These are phyloP conservation scores for Metschnikowia vanudenii DNA, from an alignment of 805 yeast species.

Conservation along the genomic window DNA sequence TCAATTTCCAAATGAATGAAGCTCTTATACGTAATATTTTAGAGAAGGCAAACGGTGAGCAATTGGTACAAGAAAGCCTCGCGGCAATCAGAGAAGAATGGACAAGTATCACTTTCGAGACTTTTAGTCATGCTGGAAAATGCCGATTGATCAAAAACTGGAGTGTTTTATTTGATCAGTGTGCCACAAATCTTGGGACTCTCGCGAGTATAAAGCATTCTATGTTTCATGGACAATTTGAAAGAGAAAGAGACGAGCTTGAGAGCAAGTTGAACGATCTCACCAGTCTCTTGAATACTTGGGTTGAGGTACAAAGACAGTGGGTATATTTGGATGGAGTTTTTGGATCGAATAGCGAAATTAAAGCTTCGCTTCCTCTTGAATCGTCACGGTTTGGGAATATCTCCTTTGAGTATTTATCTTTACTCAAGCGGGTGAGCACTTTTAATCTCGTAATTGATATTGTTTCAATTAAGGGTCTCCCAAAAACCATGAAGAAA, in stretches of 20 bases:
- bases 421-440: conserved; percentile 48
- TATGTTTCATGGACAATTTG: conserved; percentile 56
- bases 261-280: conserved; percentile 55
- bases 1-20: conserved; percentile 50
- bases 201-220: conserved; percentile 73
- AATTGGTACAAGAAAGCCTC: conserved; percentile 58
- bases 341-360: conserved; percentile 56
- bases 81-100: conserved; percentile 52
- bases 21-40: conserved; percentile 47
- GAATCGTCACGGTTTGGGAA: conserved; percentile 68
- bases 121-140: conserved; percentile 51
- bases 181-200: conserved; percentile 59
- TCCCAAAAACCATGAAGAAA: conserved; percentile 47
- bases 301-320: conserved; percentile 86
- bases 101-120: conserved; percentile 51
- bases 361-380: conserved; percentile 60
- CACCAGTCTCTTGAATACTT: conserved; percentile 53
- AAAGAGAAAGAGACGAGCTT: conserved; percentile 52
- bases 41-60: conserved; percentile 70
- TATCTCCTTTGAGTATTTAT: conserved; percentile 59
- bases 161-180: conserved; percentile 57
- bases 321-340: conserved; percentile 87
- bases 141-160: conserved; percentile 64
- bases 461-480: conserved; percentile 47
- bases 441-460: conserved; percentile 56